phyloP scores from a whole-genome alignment of 768 basidiomycete species.

The Tylopilus intermedius region DNA sequence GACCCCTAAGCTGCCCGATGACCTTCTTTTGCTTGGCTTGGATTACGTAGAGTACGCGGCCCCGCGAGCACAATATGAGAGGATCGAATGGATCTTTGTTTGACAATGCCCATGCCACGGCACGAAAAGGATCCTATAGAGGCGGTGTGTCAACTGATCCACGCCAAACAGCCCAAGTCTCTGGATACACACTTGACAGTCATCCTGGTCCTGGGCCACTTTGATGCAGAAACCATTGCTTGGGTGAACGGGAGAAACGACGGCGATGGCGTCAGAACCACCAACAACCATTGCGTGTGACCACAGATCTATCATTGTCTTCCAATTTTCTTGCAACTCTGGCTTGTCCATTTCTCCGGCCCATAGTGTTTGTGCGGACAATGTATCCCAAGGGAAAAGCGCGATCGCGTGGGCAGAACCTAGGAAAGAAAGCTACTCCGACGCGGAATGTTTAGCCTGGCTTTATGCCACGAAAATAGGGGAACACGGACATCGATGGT shows the following conservation, averaged over 20 bases:
- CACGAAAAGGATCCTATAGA: slow-evolving; percentile 23
- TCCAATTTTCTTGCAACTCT: slow-evolving; percentile 41
- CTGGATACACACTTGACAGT: slow-evolving; percentile 14
- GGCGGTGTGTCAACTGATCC: slow-evolving; percentile 7
- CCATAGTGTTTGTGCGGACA: slow-evolving; percentile 39
- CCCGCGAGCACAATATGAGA: slow-evolving; percentile 51
- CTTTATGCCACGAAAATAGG: neutral
- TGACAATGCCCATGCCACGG: slow-evolving; percentile 58
- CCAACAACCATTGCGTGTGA: slow-evolving; percentile 50
- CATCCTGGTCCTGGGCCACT: slow-evolving; percentile 24
- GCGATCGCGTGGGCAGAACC: slow-evolving; percentile 34
- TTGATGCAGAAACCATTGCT: slow-evolving; percentile 29
- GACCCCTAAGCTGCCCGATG: slow-evolving; percentile 54
- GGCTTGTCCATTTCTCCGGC: slow-evolving; percentile 28
- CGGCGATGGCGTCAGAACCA: slow-evolving; percentile 33
- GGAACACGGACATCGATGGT: slow-evolving; percentile 41
- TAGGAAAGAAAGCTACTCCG: slow-evolving; percentile 31
- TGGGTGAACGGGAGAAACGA: slow-evolving; percentile 31
- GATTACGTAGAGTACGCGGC: slow-evolving; percentile 53
- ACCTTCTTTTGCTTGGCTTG: slow-evolving; percentile 39
- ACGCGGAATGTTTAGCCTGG: slow-evolving; percentile 10
- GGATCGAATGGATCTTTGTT: slow-evolving; percentile 46
- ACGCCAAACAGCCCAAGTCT: neutral
- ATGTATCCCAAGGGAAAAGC: slow-evolving; percentile 40
- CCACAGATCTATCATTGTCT: slow-evolving; percentile 41